phyloP scores from a whole-genome alignment of 129 eudicot species.

The Arctium lappa region DNA sequence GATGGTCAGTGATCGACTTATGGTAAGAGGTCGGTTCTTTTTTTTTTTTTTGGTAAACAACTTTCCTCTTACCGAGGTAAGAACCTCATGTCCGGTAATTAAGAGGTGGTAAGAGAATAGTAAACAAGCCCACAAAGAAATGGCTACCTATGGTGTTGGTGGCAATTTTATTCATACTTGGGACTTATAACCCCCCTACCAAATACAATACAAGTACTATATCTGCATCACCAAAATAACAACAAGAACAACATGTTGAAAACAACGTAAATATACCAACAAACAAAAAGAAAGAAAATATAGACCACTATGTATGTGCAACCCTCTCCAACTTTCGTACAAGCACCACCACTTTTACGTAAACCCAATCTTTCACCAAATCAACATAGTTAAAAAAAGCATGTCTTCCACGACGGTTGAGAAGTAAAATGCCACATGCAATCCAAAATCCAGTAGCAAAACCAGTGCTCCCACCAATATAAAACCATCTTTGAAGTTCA shows the following conservation, averaged over 20 bases:
- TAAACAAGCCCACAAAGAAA: neutral
- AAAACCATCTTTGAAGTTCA: slow-evolving; percentile 8
- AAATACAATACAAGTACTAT: neutral
- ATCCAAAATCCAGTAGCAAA: neutral
- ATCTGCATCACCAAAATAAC: neutral
- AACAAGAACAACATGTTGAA: neutral
- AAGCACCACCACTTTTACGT: neutral
- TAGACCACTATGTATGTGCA: neutral
- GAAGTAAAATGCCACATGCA: neutral
- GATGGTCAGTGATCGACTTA: no score
- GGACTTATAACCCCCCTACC: neutral
- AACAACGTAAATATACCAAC: neutral
- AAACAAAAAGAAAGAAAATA: no score
- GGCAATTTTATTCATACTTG: neutral
- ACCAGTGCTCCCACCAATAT: neutral
- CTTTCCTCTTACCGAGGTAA: no score
- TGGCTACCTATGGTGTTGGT: neutral
- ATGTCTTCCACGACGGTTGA: neutral
- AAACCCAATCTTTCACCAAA: neutral
- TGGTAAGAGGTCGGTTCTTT: no score
- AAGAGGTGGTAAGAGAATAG: no score
- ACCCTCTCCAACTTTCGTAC: neutral
- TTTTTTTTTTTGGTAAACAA: no score
- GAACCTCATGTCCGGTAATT: no score
- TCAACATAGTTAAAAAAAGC: neutral